phyloP scores from a whole-genome alignment of 805 yeast genomes.

The Clavispora phyllophila region DNA sequence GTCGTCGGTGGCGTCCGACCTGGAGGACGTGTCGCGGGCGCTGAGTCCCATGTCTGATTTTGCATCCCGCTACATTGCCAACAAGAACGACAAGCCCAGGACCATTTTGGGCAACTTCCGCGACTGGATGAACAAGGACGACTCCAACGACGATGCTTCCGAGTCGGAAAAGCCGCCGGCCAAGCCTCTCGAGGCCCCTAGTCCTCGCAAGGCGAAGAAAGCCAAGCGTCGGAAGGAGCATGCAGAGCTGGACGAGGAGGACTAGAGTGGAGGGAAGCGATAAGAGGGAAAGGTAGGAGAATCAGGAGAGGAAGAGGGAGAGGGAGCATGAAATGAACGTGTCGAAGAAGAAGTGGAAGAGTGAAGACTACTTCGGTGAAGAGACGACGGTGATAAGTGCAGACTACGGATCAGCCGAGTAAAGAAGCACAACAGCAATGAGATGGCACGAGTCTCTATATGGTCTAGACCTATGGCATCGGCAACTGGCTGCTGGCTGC shows the following conservation, averaged over 20 bases:
- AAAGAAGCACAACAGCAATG: too few species aligned
- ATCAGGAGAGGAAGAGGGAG: too few species aligned
- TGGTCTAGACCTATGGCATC: too few species aligned
- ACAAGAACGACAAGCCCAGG: conserved; percentile 35
- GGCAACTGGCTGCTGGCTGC: too few species aligned
- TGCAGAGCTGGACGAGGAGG: not conserved
- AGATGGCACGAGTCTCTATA: too few species aligned
- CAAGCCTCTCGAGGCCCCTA: conserved; percentile 5
- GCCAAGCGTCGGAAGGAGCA: not conserved
- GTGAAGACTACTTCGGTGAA: too few species aligned
- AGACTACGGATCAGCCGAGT: too few species aligned
- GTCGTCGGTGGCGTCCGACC: conserved; percentile 18
- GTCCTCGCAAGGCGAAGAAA: not conserved
- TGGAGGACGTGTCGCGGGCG: conserved; percentile 26
- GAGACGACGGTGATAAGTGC: too few species aligned
- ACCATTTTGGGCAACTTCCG: conserved; percentile 37
- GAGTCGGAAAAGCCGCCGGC: conserved; percentile 4
- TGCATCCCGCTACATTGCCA: conserved; percentile 60
- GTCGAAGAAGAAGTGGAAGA: too few species aligned
- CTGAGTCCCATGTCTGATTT: conserved; percentile 61
- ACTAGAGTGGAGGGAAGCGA: too few species aligned
- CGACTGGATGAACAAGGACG: conserved; percentile 37
- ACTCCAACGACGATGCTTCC: conserved; percentile 18
- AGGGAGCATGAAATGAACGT: too few species aligned
- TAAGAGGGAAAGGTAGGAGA: too few species aligned